Conservation (phyloP, 805 yeast species). For the Starmerella floricola region DNA sequence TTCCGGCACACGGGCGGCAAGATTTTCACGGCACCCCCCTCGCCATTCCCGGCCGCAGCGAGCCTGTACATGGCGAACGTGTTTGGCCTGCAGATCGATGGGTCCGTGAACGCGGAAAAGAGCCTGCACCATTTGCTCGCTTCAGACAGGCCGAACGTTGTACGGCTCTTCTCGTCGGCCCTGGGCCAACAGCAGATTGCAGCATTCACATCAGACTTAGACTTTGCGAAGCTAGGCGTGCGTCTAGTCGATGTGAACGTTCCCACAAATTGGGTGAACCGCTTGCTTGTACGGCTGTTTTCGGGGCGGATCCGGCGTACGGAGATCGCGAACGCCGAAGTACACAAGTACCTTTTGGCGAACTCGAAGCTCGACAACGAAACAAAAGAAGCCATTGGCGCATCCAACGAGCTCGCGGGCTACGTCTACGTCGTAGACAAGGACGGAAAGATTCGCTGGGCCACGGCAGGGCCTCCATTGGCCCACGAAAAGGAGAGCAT, state of each 20-base stretch:
- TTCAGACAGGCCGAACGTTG: constrained; percentile 40
- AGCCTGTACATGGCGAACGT: constrained; percentile 77
- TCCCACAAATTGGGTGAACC: constrained; percentile 63
- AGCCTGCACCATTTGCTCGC: constrained; percentile 9
- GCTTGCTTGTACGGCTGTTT: constrained; percentile 46
- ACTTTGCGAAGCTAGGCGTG: constrained; percentile 33
- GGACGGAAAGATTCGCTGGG: constrained; percentile 75
- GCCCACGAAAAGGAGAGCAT: constrained; percentile 40
- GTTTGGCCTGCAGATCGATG: constrained; percentile 40
- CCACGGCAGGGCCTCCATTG: constrained; percentile 69
- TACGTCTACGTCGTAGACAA: constrained; percentile 69
- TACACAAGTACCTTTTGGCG: constrained; percentile 50
- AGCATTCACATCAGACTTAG: constrained; percentile 43
- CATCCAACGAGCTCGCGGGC: constrained; percentile 72
- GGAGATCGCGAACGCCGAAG: constrained; percentile 37
- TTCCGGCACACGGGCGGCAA: constrained; percentile 72
- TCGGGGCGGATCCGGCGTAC: constrained; percentile 35
- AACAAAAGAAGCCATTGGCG: constrained; percentile 45
- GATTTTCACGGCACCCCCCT: constrained; percentile 69
- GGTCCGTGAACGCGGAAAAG: constrained; percentile 23
- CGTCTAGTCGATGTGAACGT: constrained; percentile 69
- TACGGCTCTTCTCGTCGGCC: constrained; percentile 53
- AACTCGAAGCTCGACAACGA: constrained; percentile 46
- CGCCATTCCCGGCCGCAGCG: constrained; percentile 59
- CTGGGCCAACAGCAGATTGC: constrained; percentile 59